A percentile compares a stretch with the other conserved stretches of the same genome.
Evolutionary conservation across 2,329 filamentous ascomycete species (phyloP).

Genomic region (Grosmannia serpens): DNA sequence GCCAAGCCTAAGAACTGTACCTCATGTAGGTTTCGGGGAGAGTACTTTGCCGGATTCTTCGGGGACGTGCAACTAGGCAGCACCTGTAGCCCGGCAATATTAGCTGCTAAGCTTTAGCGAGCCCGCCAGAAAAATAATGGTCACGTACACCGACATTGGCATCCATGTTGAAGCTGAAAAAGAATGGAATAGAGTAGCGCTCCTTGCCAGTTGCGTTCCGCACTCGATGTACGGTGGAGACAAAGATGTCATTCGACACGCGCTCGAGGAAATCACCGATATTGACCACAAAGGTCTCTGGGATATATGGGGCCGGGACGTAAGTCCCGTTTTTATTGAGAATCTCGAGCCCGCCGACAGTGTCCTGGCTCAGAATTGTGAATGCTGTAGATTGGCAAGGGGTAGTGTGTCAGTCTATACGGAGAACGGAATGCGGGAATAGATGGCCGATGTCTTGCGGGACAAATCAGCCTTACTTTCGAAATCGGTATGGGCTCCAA

Average conservation of each 20-base stretch:
- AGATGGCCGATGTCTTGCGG: not conserved
- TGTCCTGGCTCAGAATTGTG: slow-evolving; percentile 11
- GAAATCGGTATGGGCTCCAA: slow-evolving; percentile 9
- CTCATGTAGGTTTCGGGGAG: not conserved
- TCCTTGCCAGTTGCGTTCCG: slow-evolving; percentile 8
- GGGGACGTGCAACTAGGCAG: slow-evolving; percentile 3
- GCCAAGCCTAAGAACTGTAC: not conserved
- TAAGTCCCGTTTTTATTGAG: slow-evolving; percentile 7
- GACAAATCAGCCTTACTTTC: slow-evolving; percentile 3
- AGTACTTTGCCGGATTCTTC: not conserved
- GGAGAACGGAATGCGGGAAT: too few relatives aligned
- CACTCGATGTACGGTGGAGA: slow-evolving; percentile 13
- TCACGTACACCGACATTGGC: slow-evolving; percentile 3
- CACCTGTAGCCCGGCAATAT: not conserved
- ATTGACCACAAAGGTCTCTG: slow-evolving; percentile 13
- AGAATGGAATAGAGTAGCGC: slow-evolving; percentile 14
- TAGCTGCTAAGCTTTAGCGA: not conserved
- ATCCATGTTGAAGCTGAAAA: slow-evolving; percentile 11
- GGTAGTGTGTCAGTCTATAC: not conserved
- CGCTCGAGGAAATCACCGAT: slow-evolving; percentile 14
- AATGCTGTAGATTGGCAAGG: slow-evolving; percentile 23
- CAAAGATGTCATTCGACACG: slow-evolving; percentile 12
- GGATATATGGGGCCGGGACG: slow-evolving; percentile 4
- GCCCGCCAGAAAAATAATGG: not conserved
- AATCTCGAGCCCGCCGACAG: slow-evolving; percentile 10